A percentile compares a stretch with the other conserved stretches of the same genome.
phyloP scores from a whole-genome alignment of 73 alveolate genomes.

The Tetrahymena malaccensis region DNA sequence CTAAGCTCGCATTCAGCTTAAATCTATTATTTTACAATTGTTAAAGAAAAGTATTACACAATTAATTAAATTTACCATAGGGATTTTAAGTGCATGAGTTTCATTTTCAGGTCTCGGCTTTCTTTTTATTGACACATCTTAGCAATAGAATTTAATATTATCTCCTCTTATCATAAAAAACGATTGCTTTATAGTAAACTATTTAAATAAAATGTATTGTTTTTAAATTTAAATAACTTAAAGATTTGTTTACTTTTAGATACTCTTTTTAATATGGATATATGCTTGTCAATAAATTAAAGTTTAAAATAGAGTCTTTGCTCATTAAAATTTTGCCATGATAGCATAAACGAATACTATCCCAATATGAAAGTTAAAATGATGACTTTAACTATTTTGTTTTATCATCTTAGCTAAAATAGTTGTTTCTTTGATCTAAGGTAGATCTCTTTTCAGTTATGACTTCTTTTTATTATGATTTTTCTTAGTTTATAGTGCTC shows the following conservation, averaged over 20 bases:
- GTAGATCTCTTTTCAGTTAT: not conserved
- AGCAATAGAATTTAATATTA: not conserved
- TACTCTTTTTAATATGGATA: not conserved
- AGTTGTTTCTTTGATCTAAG: not conserved
- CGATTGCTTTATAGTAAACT: not conserved
- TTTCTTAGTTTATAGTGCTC: not conserved
- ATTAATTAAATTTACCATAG: not conserved
- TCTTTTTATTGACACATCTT: not conserved
- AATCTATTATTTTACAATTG: not conserved
- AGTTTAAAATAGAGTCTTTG: not conserved
- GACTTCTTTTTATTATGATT: no score
- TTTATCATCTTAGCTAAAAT: not conserved
- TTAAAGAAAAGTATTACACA: not conserved
- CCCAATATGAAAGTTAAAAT: not conserved
- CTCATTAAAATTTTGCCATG: not conserved
- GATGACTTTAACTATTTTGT: not conserved
- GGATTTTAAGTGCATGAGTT: not conserved
- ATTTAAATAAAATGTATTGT: not conserved
- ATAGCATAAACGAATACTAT: not conserved
- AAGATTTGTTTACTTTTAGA: not conserved
- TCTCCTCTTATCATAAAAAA: not conserved
- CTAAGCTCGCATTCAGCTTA: not conserved
- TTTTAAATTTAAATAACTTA: not conserved
- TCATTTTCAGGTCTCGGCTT: not conserved
- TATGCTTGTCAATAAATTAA: not conserved